Conservation (phyloP, 1,139 yeast species). For the Torulaspora pretoriensis region DNA sequence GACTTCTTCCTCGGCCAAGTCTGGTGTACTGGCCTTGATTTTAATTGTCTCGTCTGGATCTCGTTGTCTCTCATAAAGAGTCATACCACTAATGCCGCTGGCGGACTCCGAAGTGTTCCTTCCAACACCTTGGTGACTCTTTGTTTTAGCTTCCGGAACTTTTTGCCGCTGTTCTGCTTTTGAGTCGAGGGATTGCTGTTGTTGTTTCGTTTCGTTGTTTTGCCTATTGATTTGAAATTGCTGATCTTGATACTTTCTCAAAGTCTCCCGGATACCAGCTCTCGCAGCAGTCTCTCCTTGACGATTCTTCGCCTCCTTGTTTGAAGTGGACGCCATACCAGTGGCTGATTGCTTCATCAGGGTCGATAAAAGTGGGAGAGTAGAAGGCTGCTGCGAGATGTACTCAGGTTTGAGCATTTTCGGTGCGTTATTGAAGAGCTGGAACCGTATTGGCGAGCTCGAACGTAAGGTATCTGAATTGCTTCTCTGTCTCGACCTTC, state of each 20-base stretch:
- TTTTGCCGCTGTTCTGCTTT: neutral
- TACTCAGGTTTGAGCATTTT: conserved; percentile 33
- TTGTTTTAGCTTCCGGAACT: neutral
- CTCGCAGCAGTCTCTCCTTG: conserved; percentile 7
- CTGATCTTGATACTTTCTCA: conserved; percentile 23
- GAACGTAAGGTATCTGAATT: conserved; percentile 27
- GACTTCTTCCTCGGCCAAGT: neutral
- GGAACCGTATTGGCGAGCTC: conserved; percentile 25
- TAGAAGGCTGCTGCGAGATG: conserved; percentile 17
- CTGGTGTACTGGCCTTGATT: neutral
- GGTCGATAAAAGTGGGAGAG: conserved; percentile 27
- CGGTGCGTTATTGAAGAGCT: conserved; percentile 22
- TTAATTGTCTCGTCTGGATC: conserved; percentile 12
- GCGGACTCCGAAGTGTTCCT: conserved; percentile 9
- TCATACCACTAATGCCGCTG: conserved; percentile 13
- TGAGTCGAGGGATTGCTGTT: conserved; percentile 1
- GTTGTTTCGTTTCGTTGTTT: neutral
- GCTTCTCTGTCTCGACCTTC: conserved; percentile 23
- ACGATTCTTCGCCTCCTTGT: conserved; percentile 1
- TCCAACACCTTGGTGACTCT: neutral
- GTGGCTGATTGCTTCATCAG: conserved; percentile 18
- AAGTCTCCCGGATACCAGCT: conserved; percentile 22
- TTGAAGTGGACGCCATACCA: conserved; percentile 6
- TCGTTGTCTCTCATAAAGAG: conserved; percentile 1
- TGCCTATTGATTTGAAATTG: conserved; percentile 7